Conservation (phyloP, 2,329 filamentous ascomycete genomes). For the Cladorrhinum sp. region DNA sequence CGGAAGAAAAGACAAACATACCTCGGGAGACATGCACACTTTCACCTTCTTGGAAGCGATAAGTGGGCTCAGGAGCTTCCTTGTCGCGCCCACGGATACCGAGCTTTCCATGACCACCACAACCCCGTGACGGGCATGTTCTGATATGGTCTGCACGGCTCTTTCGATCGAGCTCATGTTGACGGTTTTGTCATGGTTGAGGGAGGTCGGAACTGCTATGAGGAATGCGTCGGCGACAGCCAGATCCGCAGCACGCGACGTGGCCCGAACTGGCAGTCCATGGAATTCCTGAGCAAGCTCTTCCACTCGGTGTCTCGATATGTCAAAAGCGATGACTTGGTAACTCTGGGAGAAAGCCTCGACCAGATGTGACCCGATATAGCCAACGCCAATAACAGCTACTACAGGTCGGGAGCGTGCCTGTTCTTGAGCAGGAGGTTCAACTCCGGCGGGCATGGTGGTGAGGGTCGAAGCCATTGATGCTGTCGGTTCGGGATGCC, state of each 20-base stretch:
- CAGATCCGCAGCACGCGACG: conserved; percentile 38
- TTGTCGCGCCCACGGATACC: conserved; percentile 54
- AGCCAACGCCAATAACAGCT: conserved; percentile 52
- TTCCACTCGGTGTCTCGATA: conserved; percentile 40
- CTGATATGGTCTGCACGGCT: conserved; percentile 42
- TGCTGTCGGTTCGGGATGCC: no score
- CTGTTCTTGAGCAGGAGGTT: no score
- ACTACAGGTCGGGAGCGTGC: conserved; percentile 38
- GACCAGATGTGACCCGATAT: conserved; percentile 50
- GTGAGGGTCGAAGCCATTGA: no score
- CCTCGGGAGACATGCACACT: conserved; percentile 52
- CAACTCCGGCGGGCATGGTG: no score
- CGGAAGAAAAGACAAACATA: background rate
- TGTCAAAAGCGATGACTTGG: conserved; percentile 47
- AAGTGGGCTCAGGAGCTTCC: conserved; percentile 46
- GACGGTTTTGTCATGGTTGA: conserved; percentile 45
- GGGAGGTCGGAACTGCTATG: conserved; percentile 52
- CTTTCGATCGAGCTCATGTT: conserved; percentile 46
- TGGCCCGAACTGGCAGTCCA: conserved; percentile 36
- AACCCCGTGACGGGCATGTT: conserved; percentile 42
- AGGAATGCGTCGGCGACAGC: conserved; percentile 48
- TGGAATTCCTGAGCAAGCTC: conserved; percentile 33
- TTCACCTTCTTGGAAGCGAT: no score
- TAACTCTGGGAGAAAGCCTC: conserved; percentile 41
- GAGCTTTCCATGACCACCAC: conserved; percentile 53